phyloP scores from a whole-genome alignment of 352 stramenopile genomes.

The Globisporangium megalacanthum region DNA sequence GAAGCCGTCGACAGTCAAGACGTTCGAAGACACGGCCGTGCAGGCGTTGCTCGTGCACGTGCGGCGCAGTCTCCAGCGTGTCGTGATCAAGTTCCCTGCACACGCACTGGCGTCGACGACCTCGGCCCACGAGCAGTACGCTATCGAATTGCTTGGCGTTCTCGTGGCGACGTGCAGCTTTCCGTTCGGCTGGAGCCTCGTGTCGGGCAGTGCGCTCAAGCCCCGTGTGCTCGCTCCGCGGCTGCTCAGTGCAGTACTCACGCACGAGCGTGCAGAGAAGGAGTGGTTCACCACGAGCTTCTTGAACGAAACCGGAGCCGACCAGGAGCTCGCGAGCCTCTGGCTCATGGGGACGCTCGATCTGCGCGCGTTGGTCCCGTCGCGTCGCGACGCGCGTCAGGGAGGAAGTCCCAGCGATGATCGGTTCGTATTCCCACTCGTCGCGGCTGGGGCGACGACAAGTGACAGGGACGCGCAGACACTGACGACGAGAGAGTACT shows the following conservation, averaged over 20 bases:
- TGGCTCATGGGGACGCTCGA: constrained; percentile 73
- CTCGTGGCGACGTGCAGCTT: constrained; percentile 54
- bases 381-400: constrained; percentile 3
- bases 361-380: constrained; percentile 25
- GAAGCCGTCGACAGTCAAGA: constrained; percentile 12
- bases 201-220: constrained; percentile 34
- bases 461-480: too few relatives aligned
- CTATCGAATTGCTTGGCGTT: constrained; percentile 58
- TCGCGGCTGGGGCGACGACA: not conserved
- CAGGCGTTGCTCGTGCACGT: constrained; percentile 29
- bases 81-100: constrained; percentile 47
- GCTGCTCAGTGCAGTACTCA: constrained; percentile 49
- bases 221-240: constrained; percentile 47
- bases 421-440: constrained; percentile 19
- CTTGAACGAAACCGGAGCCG: constrained; percentile 44
- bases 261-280: constrained; percentile 40
- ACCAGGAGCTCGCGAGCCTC: constrained; percentile 45
- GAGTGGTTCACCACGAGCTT: constrained; percentile 67
- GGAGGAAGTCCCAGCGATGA: not conserved
- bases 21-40: constrained; percentile 21
- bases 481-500: constrained; percentile 20
- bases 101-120: constrained; percentile 10
- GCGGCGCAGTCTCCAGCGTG: constrained; percentile 37
- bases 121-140: constrained; percentile 48
- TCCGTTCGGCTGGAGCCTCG: constrained; percentile 54